These are phyloP conservation scores for Podospora pseudocomata DNA, from an alignment of 495 filamentous ascomycete species.

Conservation along the genomic window DNA sequence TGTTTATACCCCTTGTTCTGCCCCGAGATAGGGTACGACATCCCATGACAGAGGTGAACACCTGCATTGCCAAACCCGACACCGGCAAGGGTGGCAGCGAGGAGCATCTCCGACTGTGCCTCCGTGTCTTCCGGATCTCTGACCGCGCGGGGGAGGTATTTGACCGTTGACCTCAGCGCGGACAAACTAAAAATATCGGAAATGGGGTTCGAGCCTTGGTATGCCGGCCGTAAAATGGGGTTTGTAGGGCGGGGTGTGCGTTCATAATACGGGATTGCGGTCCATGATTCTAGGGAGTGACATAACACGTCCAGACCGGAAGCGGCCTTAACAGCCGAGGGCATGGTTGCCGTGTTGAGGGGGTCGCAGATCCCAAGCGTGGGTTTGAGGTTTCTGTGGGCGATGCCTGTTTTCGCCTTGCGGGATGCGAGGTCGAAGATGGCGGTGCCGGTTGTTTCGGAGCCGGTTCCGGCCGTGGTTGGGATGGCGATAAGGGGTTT, in stretches of 20 bases:
- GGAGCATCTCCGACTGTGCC: slow-evolving; percentile 89
- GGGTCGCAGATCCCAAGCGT: slow-evolving; percentile 96
- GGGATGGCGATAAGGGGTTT: slow-evolving; percentile 87
- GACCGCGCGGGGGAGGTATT: slow-evolving; percentile 85
- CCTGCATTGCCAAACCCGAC: slow-evolving; percentile 97
- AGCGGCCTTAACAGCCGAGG: slow-evolving; percentile 79
- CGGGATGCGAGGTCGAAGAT: slow-evolving; percentile 92
- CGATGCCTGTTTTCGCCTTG: slow-evolving; percentile 90
- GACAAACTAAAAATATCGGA: slow-evolving; percentile 91
- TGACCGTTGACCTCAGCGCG: slow-evolving; percentile 73
- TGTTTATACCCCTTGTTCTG: slow-evolving; percentile 85
- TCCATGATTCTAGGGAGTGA: slow-evolving; percentile 91
- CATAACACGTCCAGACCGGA: slow-evolving; percentile 93
- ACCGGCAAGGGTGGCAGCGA: slow-evolving; percentile 89
- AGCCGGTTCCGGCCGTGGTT: slow-evolving; percentile 92
- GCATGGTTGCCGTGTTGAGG: slow-evolving; percentile 92
- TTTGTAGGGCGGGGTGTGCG: slow-evolving; percentile 80
- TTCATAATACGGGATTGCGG: slow-evolving; percentile 88
- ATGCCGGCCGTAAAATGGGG: slow-evolving; percentile 86
- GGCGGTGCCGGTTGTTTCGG: slow-evolving; percentile 93
- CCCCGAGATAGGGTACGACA: slow-evolving; percentile 92
- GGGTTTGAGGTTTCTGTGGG: slow-evolving; percentile 90
- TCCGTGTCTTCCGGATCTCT: slow-evolving; percentile 85
- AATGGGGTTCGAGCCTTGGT: slow-evolving; percentile 96
- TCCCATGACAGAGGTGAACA: slow-evolving; percentile 95